Base-by-base conservation (phyloP, 495 filamentous ascomycete genomes). In the Zalerion maritima region DNA sequence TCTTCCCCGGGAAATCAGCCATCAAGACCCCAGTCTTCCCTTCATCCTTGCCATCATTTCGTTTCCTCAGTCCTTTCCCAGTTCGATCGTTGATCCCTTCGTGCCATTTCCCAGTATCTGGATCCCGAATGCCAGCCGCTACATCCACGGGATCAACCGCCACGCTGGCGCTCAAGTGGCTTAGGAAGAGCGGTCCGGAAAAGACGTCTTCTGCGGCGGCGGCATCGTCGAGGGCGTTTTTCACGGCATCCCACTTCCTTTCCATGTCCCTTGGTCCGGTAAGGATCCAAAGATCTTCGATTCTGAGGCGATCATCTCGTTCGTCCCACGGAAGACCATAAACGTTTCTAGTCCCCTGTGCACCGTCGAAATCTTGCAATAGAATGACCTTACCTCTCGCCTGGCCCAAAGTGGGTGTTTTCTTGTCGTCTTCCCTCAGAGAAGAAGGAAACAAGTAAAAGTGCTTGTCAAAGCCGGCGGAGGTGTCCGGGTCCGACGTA, bases 361-460 rank as follows among this genome's bases (percentile, higher is more conserved):
- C 18, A 0, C 31, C 14, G 9, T 34, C 29, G 23, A 52, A 52
- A 25, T 54, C 43, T 31, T 49, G 45, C 3, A 55, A 27, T 4
- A 54, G 27, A 16, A 54, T 26, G 1, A 54, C 23, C 18, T 44
- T 49, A 14, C 33, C 28, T 6, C 52, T 34, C 1, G 43, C 32
- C 1, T 37, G 37, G 1, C 50, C 47, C 4, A 55, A 27, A 0
- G 33, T 44, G 4, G 47, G 52, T 8, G 54, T 21, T 4, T 17
- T 11, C 8, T 31, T 31, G 6, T 28, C 22, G 4, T 14, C 36
- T 14, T 19, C 29, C 26, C 9, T 9, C 34, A 17, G 11, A 5
- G 6, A n/a, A 1, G 32, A n/a, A 3, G 35, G 27, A 2, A 46
- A 46, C 1, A 43, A 19, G 7, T 32, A 40, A 12, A 52, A 23